Percentiles rank a stretch among this genome's conserved stretches.
phyloP scores from a whole-genome alignment of 495 filamentous ascomycete genomes.

The Penicillium paradoxum region DNA sequence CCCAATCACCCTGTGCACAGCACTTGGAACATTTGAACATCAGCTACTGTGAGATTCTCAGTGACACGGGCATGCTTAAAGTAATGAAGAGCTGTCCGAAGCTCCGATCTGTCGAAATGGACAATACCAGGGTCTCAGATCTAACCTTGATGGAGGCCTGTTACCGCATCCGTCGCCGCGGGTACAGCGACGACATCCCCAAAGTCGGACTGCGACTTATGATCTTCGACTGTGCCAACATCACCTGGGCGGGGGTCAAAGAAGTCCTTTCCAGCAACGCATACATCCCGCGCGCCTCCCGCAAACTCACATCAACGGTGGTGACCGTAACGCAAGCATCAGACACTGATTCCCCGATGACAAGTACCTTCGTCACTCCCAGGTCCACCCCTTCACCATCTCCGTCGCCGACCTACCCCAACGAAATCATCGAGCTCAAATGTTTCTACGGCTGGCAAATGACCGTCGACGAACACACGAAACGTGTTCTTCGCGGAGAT shows the following conservation, averaged over 20 bases:
- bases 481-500: slow-evolving; percentile 73
- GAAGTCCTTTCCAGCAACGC: slow-evolving; percentile 83
- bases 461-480: slow-evolving; percentile 87
- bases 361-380: slow-evolving; percentile 27
- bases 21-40: slow-evolving; percentile 75
- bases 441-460: slow-evolving; percentile 95
- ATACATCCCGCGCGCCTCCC: slow-evolving; percentile 45
- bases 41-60: slow-evolving; percentile 81
- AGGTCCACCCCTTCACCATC: slow-evolving; percentile 33
- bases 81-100: slow-evolving; percentile 69
- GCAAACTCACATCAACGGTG: slow-evolving; percentile 24
- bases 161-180: slow-evolving; percentile 62
- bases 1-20: slow-evolving; percentile 66
- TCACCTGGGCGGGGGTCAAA: slow-evolving; percentile 89
- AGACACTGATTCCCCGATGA: slow-evolving; percentile 24
- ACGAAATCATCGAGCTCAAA: slow-evolving; percentile 77
- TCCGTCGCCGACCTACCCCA: slow-evolving; percentile 48
- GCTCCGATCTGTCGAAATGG: slow-evolving; percentile 74
- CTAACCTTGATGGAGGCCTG: slow-evolving; percentile 85
- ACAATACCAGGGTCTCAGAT: slow-evolving; percentile 89
- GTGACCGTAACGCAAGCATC: slow-evolving; percentile 28
- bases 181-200: slow-evolving; percentile 48
- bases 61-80: slow-evolving; percentile 79
- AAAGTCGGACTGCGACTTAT: slow-evolving; percentile 67
- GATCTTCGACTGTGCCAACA: slow-evolving; percentile 81